Evolutionary conservation across 2,329 filamentous ascomycete species (phyloP), one percentile per base, ranked within the genome.

Genomic region (Sordariomycetes sp.): DNA sequence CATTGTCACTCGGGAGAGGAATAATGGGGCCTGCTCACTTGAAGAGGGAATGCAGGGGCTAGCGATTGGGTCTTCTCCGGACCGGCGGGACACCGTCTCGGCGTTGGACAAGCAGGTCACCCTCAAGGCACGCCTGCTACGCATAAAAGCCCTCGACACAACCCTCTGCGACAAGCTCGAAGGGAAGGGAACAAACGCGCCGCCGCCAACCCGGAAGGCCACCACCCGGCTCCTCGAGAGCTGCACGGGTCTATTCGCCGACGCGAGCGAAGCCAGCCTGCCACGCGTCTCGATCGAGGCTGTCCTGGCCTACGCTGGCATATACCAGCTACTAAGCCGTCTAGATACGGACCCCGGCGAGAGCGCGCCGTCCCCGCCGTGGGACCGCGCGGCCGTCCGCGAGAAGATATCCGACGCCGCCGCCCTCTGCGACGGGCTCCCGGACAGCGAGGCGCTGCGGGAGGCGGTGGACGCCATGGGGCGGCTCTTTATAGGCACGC

Each of bases 401-500:
- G 43, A 48, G 12, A 48, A 22, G 43, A 16, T 55, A 4, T 12
- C 16, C 34, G 14, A 24, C 4, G 54, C 54, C 14, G 18, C n/a
- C 22, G 3, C 7, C 22, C 14, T 35, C 11, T 56, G 54, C 18
- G 43, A 35, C 2, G 43, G 2, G 8, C 40, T 56, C n/a, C 54
- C 54, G 4, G 16, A 28, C 12, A 28, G 22, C 18, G 28, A 48
- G 2, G 40, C 18, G 24, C 7, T 51, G 7, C 22, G 18, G 7
- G 18, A 11, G 43, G 24, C 5, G 3, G 28, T 51, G 4, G 24
- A 10, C 64, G 64, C 54, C 65, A 69, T 0, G 61, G 66, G 1
- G 59, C 22, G 3, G 51, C 60, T 76, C 2, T 62, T 75, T 2
- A 50, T 63, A 4, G 64, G 63, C 32, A 63, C 69, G 10, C 69